These are phyloP conservation scores for Fusarium cicatricum DNA, from an alignment of 2,329 filamentous ascomycete genomes.

Conservation along the genomic window DNA sequence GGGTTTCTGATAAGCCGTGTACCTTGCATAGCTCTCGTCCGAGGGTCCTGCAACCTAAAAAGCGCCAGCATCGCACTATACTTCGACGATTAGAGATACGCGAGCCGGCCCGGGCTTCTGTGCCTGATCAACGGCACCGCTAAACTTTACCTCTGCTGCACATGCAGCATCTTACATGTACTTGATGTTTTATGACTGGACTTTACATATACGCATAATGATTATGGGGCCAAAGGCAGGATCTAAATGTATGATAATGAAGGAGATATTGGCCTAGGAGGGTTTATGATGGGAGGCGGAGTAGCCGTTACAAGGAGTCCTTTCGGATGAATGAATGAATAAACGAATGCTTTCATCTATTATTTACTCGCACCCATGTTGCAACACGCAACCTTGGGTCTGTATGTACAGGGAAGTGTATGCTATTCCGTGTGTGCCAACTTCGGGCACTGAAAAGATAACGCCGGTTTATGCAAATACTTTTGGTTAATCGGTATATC, in stretches of 20 bases:
- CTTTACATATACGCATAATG: constrained; percentile 24
- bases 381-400: constrained; percentile 1
- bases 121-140: neutral
- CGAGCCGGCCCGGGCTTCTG: neutral
- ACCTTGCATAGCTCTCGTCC: constrained; percentile 2
- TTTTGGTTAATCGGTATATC: constrained; percentile 21
- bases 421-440: constrained; percentile 2
- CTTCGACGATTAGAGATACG: neutral
- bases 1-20: constrained; percentile 11
- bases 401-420: constrained; percentile 1
- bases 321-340: constrained; percentile 23
- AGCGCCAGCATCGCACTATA: neutral
- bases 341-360: constrained; percentile 27
- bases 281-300: neutral
- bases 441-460: constrained; percentile 13
- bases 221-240: neutral
- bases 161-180: neutral
- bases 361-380: constrained; percentile 25
- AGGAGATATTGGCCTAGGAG: neutral
- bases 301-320: neutral
- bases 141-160: neutral
- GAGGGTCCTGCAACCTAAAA: constrained; percentile 3
- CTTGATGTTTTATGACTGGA: constrained; percentile 27
- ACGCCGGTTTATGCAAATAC: constrained; percentile 29
- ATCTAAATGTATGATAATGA: constrained; percentile 15